Percentiles rank a stretch among this genome's conserved stretches.
These are phyloP conservation scores for Sonneratia alba DNA, from an alignment of 345 rosid species.

Conservation along the genomic window DNA sequence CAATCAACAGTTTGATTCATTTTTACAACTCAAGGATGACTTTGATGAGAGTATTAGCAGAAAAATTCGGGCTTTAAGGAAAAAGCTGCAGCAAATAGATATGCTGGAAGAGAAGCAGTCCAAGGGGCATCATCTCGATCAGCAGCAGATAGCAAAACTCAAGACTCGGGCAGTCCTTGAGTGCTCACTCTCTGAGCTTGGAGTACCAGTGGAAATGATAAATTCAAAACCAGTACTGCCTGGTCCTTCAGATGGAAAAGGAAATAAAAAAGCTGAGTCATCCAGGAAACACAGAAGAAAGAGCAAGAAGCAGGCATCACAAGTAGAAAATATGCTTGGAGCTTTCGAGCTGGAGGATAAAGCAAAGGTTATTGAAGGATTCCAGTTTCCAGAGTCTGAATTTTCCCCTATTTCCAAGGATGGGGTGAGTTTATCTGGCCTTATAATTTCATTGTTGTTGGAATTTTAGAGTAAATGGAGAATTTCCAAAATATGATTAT, in stretches of 20 bases:
- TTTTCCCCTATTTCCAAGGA: conserved; percentile 23
- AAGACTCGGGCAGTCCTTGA: conserved; percentile 58
- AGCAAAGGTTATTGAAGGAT: conserved; percentile 20
- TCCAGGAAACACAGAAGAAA: conserved; percentile 58
- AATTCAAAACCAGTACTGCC: conserved; percentile 28
- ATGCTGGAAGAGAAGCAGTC: conserved; percentile 74
- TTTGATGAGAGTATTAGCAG: conserved; percentile 34
- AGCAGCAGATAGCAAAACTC: conserved; percentile 87
- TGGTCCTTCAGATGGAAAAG: conserved; percentile 38
- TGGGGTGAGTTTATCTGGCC: conserved; percentile 31
- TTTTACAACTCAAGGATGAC: conserved; percentile 50
- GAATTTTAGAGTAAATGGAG: background rate
- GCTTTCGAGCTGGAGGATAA: conserved; percentile 16
- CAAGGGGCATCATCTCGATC: conserved; percentile 65
- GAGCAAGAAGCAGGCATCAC: conserved; percentile 42
- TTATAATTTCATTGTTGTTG: background rate
- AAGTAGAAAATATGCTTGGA: conserved; percentile 15
- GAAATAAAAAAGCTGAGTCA: conserved; percentile 38
- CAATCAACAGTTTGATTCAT: conserved; percentile 37
- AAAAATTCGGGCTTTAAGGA: conserved; percentile 69
- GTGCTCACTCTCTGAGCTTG: conserved; percentile 64
- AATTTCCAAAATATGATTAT: background rate
- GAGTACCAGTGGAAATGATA: conserved; percentile 37
- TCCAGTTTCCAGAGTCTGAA: conserved; percentile 20
- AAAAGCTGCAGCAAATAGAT: conserved; percentile 93